These are phyloP conservation scores for Penicillium salamii DNA, from an alignment of 495 filamentous ascomycete genomes.

Conservation along the genomic window DNA sequence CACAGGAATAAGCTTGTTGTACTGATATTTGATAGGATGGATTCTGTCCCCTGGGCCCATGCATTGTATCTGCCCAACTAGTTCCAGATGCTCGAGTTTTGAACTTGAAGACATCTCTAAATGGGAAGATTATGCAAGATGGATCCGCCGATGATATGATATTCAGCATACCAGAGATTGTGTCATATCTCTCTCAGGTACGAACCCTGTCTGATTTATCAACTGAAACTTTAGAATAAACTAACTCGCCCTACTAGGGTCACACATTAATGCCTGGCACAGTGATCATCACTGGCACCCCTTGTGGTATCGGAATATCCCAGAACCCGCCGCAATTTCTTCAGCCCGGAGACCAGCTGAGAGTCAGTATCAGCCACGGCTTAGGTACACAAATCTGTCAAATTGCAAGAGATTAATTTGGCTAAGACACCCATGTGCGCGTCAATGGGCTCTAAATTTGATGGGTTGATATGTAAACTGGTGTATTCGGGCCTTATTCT, in stretches of 20 bases:
- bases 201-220: background rate
- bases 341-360: slow-evolving; percentile 10
- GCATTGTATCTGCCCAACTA: slow-evolving; percentile 26
- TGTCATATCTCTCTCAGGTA: slow-evolving; percentile 62
- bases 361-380: slow-evolving; percentile 10
- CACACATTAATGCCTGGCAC: slow-evolving; percentile 11
- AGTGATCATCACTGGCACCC: slow-evolving; percentile 16
- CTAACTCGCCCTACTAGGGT: slow-evolving; percentile 1
- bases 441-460: too few species aligned
- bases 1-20: background rate
- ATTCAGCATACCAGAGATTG: slow-evolving; percentile 63
- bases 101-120: slow-evolving; percentile 57
- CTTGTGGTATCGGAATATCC: slow-evolving; percentile 17
- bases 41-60: slow-evolving; percentile 24
- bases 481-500: too few species aligned
- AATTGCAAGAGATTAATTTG: slow-evolving; percentile 5
- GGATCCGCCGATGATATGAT: slow-evolving; percentile 57
- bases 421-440: too few species aligned
- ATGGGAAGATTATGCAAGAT: slow-evolving; percentile 63
- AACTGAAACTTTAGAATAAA: background rate
- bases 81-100: slow-evolving; percentile 26
- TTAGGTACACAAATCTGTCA: slow-evolving; percentile 8
- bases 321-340: slow-evolving; percentile 11
- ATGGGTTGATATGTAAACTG: too few species aligned
- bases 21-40: slow-evolving; percentile 10